Evolutionary conservation across 495 filamentous ascomycete species (phyloP).

Genomic region (Xanthoparmelia taractica): DNA sequence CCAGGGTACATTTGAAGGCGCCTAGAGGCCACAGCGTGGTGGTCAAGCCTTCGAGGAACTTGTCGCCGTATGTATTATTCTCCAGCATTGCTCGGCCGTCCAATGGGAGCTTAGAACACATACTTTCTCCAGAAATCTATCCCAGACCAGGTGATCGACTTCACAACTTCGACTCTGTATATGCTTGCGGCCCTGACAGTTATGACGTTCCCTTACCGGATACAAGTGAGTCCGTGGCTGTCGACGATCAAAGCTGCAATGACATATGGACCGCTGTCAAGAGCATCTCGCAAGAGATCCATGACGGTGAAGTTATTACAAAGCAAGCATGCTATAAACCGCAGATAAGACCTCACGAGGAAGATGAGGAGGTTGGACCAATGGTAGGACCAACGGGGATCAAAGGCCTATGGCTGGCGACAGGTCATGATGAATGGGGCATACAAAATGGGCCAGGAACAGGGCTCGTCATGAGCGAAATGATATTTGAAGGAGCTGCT

Average conservation of each 20-base stretch:
- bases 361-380: constrained; percentile 18
- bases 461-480: constrained; percentile 20
- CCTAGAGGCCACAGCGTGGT: constrained; percentile 16
- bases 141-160: constrained; percentile 14
- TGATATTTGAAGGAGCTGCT: constrained; percentile 21
- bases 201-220: constrained; percentile 16
- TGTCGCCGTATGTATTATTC: constrained; percentile 18
- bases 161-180: constrained; percentile 17
- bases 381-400: constrained; percentile 17
- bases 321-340: constrained; percentile 23
- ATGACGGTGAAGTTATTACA: constrained; percentile 27
- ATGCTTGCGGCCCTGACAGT: constrained; percentile 19
- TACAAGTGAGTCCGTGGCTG: neutral
- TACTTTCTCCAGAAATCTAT: constrained; percentile 17
- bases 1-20: neutral
- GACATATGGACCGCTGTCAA: neutral
- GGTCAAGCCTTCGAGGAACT: neutral
- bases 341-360: constrained; percentile 14
- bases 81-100: neutral
- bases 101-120: neutral
- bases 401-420: constrained; percentile 19
- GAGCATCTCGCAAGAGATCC: constrained; percentile 7
- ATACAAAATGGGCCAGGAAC: constrained; percentile 15
- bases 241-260: constrained; percentile 17
- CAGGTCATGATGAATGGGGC: constrained; percentile 21